Base-by-base conservation (phyloP, 257 asterid species). In the Jasminum sambac region DNA sequence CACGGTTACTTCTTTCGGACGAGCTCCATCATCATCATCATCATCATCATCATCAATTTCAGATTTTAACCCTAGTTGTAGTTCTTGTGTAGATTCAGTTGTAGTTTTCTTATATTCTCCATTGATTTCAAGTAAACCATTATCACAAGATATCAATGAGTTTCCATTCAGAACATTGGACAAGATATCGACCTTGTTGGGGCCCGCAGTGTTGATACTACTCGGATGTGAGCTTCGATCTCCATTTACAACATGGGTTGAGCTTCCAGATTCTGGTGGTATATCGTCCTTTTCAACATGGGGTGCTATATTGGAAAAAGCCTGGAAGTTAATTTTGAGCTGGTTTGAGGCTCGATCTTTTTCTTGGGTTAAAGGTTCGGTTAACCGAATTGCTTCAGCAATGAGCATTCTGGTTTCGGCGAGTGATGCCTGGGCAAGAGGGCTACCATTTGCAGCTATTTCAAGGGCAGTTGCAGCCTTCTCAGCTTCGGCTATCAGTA, bases 401-500 rank as follows among this genome's bases (percentile, higher is more conserved):
- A 91, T 91, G 66, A 94, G 88, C 86, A 61, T 85, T 81, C 92
- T 79, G 74, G 97, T 81, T 75, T 94, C 96, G 52, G 79, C 16
- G n/a, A 94, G 86, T 0, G 97, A 89, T 0, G 92, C 90, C 37
- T 75, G 84, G 69, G 91, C 99, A 21, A 86, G 64, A 75, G 89
- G 86, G 82, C 88, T 90, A 48, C 76, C 83, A 79, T 75, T 74
- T 40, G 95, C 92, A 66, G 97, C 95, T 69, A 57, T 59, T 82
- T 89, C 96, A 19, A 94, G 96, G 38, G 91, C 90, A 73, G 76
- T 76, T 5, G 93, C 96, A 21, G 97, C 99, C 69, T 89, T 91
- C 87, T 86, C 96, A 67, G 99, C 97, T 85, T 89, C 99, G 67
- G 90, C 90, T 70, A 94, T 94, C 87, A 94, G 75, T 75, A 80